Evolutionary conservation across 768 basidiomycete species (phyloP).

Genomic region (Austroboletus festivus): DNA sequence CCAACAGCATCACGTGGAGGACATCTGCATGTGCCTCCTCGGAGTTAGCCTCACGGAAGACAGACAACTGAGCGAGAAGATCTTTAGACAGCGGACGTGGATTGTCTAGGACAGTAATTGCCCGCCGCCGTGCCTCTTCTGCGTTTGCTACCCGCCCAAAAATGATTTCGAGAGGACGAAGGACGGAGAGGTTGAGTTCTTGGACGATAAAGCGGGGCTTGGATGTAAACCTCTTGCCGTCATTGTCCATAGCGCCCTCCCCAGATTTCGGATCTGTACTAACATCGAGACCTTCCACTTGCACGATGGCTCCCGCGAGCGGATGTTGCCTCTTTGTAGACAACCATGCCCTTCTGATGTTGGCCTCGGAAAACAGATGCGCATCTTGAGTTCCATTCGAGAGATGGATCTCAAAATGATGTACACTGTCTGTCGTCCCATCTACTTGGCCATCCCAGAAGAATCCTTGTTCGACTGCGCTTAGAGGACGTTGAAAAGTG

Average conservation of each 20-base stretch:
- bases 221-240: background rate
- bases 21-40: slow-evolving; percentile 24
- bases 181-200: slow-evolving; percentile 33
- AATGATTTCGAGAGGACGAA: slow-evolving; percentile 38
- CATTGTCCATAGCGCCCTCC: background rate
- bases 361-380: slow-evolving; percentile 29
- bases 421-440: slow-evolving; percentile 44
- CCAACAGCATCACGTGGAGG: slow-evolving; percentile 42
- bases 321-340: slow-evolving; percentile 48
- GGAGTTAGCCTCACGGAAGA: slow-evolving; percentile 34
- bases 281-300: background rate
- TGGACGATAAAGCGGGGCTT: slow-evolving; percentile 39
- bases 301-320: slow-evolving; percentile 39
- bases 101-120: slow-evolving; percentile 31
- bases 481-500: slow-evolving; percentile 38
- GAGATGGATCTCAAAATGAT: slow-evolving; percentile 26
- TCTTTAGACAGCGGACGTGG: slow-evolving; percentile 41
- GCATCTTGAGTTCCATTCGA: slow-evolving; percentile 25
- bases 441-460: slow-evolving; percentile 41
- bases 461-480: slow-evolving; percentile 38
- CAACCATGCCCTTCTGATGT: slow-evolving; percentile 43
- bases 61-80: slow-evolving; percentile 39
- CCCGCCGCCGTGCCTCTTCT: slow-evolving; percentile 33
- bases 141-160: slow-evolving; percentile 32
- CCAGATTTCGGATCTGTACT: background rate